Percentiles rank a stretch among this genome's conserved stretches.
These are phyloP conservation scores for Cryptosporidium sp. DNA, from an alignment of 169 alveolate species.

Conservation along the genomic window DNA sequence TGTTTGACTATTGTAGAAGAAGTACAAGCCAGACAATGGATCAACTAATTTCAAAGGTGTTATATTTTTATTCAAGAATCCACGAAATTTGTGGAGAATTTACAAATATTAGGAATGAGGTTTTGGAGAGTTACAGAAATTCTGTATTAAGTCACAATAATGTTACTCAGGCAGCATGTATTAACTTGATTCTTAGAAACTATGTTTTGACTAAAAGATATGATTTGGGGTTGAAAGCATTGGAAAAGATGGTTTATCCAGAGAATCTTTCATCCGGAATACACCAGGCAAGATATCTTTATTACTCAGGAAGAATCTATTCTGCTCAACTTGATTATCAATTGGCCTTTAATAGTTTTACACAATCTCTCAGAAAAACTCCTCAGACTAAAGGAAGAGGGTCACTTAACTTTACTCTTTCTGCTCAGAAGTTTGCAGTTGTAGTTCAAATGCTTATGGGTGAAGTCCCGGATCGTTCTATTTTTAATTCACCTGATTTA, in stretches of 20 bases:
- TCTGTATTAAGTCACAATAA: conserved; percentile 88
- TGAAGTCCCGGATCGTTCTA: conserved; percentile 94
- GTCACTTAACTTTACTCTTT: conserved; percentile 88
- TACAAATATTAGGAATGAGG: conserved; percentile 80
- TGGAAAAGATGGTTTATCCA: conserved; percentile 86
- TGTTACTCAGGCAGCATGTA: conserved; percentile 90
- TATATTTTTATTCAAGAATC: conserved; percentile 87
- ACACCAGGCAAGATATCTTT: conserved; percentile 94
- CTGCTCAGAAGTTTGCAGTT: conserved; percentile 91
- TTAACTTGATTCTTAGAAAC: conserved; percentile 89
- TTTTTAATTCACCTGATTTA: conserved; percentile 88
- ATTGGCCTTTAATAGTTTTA: conserved; percentile 88
- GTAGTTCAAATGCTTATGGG: conserved; percentile 96
- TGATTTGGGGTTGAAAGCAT: conserved; percentile 80
- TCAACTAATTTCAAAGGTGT: conserved; percentile 83
- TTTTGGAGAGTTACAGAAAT: conserved; percentile 84
- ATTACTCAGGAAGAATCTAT: conserved; percentile 89
- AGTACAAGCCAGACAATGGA: conserved; percentile 83
- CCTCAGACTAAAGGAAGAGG: conserved; percentile 91
- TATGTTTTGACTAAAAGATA: conserved; percentile 87
- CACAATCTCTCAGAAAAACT: conserved; percentile 91
- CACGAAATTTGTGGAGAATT: conserved; percentile 87
- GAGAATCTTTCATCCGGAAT: conserved; percentile 91
- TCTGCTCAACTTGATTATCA: conserved; percentile 95
- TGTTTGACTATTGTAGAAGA: conserved; percentile 38